Conservation (phyloP, 805 yeast species). For the Sugiyamaella mastotermitis region DNA sequence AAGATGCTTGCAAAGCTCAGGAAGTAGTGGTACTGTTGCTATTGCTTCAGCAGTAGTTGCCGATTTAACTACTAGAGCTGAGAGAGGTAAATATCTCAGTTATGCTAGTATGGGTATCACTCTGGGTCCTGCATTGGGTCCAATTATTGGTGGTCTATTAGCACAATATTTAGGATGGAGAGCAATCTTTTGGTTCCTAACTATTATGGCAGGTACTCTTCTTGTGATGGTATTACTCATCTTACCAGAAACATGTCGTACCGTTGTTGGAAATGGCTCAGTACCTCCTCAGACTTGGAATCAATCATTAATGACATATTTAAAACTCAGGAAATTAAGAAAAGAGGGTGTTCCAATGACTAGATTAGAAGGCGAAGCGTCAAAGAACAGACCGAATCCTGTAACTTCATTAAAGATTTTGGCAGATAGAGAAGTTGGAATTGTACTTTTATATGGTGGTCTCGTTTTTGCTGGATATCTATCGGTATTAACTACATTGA, state of each 20-base stretch:
- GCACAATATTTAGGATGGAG: slow-evolving; percentile 77
- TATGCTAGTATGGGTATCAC: slow-evolving; percentile 75
- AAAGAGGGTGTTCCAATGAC: too few relatives aligned
- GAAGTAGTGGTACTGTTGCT: slow-evolving; percentile 83
- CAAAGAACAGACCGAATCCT: too few relatives aligned
- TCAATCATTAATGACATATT: too few relatives aligned
- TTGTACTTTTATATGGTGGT: too few relatives aligned
- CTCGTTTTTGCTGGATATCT: too few relatives aligned
- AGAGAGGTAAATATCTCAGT: slow-evolving; percentile 77
- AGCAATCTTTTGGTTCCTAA: slow-evolving; percentile 81
- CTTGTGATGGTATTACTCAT: slow-evolving; percentile 44
- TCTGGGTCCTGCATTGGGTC: slow-evolving; percentile 73
- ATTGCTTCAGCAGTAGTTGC: slow-evolving; percentile 88
- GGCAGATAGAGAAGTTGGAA: too few relatives aligned
- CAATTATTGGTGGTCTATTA: slow-evolving; percentile 74
- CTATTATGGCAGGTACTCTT: slow-evolving; percentile 55
- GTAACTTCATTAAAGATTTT: too few relatives aligned
- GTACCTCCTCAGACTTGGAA: too few relatives aligned
- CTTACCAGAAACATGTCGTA: slow-evolving; percentile 89
- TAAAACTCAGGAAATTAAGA: too few relatives aligned
- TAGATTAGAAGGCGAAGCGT: too few relatives aligned
- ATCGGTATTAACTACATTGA: too few relatives aligned
- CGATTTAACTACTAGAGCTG: slow-evolving; percentile 59
- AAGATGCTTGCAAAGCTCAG: slow-evolving; percentile 60
- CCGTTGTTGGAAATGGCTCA: too few relatives aligned